Percentiles rank a stretch among this genome's conserved stretches.
Conservation (phyloP, 2,329 filamentous ascomycete species). For the Juglanconis oblonga region DNA sequence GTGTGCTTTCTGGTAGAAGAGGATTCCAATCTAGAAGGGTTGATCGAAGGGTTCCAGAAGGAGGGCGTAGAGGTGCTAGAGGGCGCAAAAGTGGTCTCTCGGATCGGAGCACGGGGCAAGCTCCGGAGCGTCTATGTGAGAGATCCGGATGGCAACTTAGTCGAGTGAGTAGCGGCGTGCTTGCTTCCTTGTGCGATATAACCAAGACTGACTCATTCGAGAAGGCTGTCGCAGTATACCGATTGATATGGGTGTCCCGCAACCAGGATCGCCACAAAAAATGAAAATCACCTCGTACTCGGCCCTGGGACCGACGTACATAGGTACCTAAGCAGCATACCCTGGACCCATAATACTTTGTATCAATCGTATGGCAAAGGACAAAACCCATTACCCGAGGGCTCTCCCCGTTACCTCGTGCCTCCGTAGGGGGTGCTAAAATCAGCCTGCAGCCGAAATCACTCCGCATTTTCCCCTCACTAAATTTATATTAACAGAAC, state of each 20-base stretch:
- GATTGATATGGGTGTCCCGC: not conserved
- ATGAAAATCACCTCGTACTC: not conserved
- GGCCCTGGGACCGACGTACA: not conserved
- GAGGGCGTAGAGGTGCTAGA: constrained; percentile 48
- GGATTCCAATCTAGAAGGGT: constrained; percentile 38
- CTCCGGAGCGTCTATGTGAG: constrained; percentile 58
- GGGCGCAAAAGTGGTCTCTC: constrained; percentile 46
- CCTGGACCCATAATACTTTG: too few relatives aligned
- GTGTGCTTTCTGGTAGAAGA: constrained; percentile 57
- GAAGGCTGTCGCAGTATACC: not conserved
- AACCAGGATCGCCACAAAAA: not conserved
- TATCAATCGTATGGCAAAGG: too few relatives aligned
- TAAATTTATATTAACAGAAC: too few relatives aligned
- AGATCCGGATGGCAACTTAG: constrained; percentile 60
- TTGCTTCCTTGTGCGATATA: not conserved
- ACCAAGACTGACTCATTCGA: not conserved
- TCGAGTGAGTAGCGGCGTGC: constrained; percentile 47
- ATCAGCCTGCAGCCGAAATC: too few relatives aligned
- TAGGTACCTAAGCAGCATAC: too few relatives aligned
- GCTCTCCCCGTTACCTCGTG: too few relatives aligned
- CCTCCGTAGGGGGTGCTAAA: too few relatives aligned
- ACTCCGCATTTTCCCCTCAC: too few relatives aligned
- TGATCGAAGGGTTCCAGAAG: constrained; percentile 38
- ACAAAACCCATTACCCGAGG: too few relatives aligned
- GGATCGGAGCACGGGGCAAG: constrained; percentile 54